Base-by-base conservation (phyloP, 2,329 filamentous ascomycete genomes). In the Aspergillus arachidicola region DNA sequence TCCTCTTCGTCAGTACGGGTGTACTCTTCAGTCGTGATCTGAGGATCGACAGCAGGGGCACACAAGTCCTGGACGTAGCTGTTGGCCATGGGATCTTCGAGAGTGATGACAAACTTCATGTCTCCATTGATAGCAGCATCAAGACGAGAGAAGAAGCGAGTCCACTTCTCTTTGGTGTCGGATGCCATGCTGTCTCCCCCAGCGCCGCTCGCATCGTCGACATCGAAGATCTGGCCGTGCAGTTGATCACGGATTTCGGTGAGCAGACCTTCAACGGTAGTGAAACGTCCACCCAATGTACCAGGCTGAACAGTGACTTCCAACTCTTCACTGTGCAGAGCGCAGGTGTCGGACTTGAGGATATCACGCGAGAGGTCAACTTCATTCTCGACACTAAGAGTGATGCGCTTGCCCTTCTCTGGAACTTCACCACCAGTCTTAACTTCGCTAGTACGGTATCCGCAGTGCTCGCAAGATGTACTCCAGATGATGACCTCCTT, bases 401-500 rank as follows among this genome's bases (percentile, higher is more conserved):
- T 93, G 71, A 97, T 96, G 69, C 89, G 90, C 78, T 91, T 91
- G 65, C 95, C 95, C 75, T 91, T 88, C 60, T 90, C 90, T 10
- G 95, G 95, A 26, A 99, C 90, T 72, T 91, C 94, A 60, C 95
- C 95, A 68, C 95, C 95, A 1, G 95, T 98, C 85, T 98, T 98
- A 76, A 99, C 93, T 77, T 99, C 95, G 79, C 96, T 98, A 70
- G 91, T 95, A 66, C 93, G 90, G 83, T 98, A 96, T 62, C 94
- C 94, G 76, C 95, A 99, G 77, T 90, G 85, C 32, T 94, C 90
- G 80, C 95, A 99, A 32, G 93, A 89, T 2, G 94, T 98, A 70
- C 90, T 94, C 92, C 97, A 98, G 71, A 99, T 85, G 46, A 97
- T 89, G 3, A 99, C 95, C 75, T 98, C 92, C 81, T 97, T 96